These are phyloP conservation scores for Avicennia marina DNA, from an alignment of 257 asterid species.

Conservation along the genomic window DNA sequence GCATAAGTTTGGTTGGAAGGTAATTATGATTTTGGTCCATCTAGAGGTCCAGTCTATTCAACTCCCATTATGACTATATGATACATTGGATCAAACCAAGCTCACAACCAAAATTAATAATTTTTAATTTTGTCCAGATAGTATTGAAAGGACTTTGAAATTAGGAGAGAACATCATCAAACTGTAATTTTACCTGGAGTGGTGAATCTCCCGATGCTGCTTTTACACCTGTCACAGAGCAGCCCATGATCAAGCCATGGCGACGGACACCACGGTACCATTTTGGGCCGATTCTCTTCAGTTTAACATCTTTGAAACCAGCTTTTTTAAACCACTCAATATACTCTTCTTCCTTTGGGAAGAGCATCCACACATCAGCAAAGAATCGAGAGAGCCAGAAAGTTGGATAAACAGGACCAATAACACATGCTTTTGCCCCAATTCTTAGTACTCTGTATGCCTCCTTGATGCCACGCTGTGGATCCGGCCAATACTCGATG, in stretches of 20 bases:
- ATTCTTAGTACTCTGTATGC: constrained; percentile 86
- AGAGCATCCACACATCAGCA: constrained; percentile 98
- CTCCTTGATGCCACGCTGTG: constrained; percentile 90
- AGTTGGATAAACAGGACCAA: constrained; percentile 92
- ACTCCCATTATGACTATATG: too few relatives aligned
- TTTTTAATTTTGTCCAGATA: background rate
- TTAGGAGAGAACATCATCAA: too few relatives aligned
- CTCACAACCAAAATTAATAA: too few relatives aligned
- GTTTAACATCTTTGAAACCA: constrained; percentile 78
- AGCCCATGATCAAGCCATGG: constrained; percentile 97
- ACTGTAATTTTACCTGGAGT: too few relatives aligned
- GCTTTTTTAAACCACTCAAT: constrained; percentile 93
- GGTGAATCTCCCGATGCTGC: constrained; percentile 91
- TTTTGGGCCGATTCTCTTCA: constrained; percentile 91
- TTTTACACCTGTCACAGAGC: constrained; percentile 86
- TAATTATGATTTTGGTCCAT: too few relatives aligned
- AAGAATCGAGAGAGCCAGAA: constrained; percentile 89
- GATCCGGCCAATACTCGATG: constrained; percentile 99
- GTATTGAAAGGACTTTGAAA: too few relatives aligned
- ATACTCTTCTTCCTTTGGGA: constrained; percentile 96
- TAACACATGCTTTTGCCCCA: constrained; percentile 87
- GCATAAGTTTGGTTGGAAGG: too few relatives aligned
- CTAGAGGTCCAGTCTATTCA: too few relatives aligned
- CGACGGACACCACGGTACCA: constrained; percentile 98
- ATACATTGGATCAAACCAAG: too few relatives aligned